Evolutionary conservation across 2,329 filamentous ascomycete species (phyloP).

Genomic region (Microsporum ferrugineum): DNA sequence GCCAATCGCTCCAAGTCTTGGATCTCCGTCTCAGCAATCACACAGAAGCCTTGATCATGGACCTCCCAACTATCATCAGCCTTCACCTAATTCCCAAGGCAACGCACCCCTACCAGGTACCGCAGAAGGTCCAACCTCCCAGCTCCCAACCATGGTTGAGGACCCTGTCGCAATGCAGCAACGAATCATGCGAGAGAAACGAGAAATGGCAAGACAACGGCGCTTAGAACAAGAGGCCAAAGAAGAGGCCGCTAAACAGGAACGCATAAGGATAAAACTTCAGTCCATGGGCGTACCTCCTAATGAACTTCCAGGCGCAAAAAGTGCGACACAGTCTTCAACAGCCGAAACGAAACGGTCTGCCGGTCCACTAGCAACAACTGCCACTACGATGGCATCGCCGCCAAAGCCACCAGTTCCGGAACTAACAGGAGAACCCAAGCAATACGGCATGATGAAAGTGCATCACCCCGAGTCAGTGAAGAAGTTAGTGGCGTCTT

Average conservation of each 20-base stretch:
- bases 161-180: slow-evolving; percentile 44
- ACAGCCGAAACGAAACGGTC: slow-evolving; percentile 1
- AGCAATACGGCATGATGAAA: slow-evolving; percentile 53
- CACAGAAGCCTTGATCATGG: slow-evolving; percentile 8
- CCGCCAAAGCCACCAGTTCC: slow-evolving; percentile 49
- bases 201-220: slow-evolving; percentile 45
- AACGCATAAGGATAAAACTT: slow-evolving; percentile 47
- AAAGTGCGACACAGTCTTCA: slow-evolving; percentile 8
- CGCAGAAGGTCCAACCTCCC: slow-evolving; percentile 12
- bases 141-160: slow-evolving; percentile 20
- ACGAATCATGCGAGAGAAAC: slow-evolving; percentile 50
- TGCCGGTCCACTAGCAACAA: slow-evolving; percentile 12
- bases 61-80: slow-evolving; percentile 18
- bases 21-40: slow-evolving; percentile 21
- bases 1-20: slow-evolving; percentile 13
- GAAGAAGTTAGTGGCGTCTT: slow-evolving; percentile 32
- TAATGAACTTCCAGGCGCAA: slow-evolving; percentile 20
- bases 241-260: slow-evolving; percentile 47
- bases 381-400: slow-evolving; percentile 34
- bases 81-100: slow-evolving; percentile 15
- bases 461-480: slow-evolving; percentile 47
- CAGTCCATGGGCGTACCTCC: slow-evolving; percentile 41
- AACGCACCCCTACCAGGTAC: slow-evolving; percentile 11
- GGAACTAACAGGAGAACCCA: slow-evolving; percentile 45
- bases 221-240: slow-evolving; percentile 44